Evolutionary conservation across 305 asterid genomes (phyloP).

Genomic region (Striga hermonthica): DNA sequence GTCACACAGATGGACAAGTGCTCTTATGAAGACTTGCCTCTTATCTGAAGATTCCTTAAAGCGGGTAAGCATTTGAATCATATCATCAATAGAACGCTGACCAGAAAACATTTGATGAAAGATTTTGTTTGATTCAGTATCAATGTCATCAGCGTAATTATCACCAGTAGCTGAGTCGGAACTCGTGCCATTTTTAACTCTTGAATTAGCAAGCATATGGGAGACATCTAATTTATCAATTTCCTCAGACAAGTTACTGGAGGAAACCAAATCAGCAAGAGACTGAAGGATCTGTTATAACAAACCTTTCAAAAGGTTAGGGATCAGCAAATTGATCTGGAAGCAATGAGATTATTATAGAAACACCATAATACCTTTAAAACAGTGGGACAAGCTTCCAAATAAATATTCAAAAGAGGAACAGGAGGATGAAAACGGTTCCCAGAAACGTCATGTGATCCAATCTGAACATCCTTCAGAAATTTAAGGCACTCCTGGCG

Average conservation of each 20-base stretch:
- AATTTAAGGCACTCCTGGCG: conserved; percentile 85
- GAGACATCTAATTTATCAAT: conserved; percentile 62
- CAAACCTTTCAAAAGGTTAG: conserved; percentile 28
- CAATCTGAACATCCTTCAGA: conserved; percentile 69
- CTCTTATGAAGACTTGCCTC: conserved; percentile 45
- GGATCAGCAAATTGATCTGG: conserved; percentile 21
- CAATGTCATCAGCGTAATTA: conserved; percentile 68
- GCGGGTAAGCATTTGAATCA: conserved; percentile 82
- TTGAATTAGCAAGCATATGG: conserved; percentile 54
- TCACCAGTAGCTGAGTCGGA: conserved; percentile 57
- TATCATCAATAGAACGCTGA: conserved; percentile 61
- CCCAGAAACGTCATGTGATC: conserved; percentile 58
- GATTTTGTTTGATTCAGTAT: conserved; percentile 72
- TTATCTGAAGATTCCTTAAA: conserved; percentile 81
- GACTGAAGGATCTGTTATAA: conserved; percentile 77
- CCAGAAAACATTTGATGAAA: conserved; percentile 93
- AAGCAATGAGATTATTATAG: conserved; percentile 15
- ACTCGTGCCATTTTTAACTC: conserved; percentile 51
- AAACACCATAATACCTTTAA: conserved; percentile 53
- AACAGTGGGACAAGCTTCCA: conserved; percentile 65
- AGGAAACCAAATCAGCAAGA: conserved; percentile 54
- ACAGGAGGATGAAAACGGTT: conserved; percentile 55
- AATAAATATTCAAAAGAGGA: conserved; percentile 53
- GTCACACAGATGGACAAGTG: conserved; percentile 4
- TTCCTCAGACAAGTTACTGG: conserved; percentile 66